Evolutionary conservation across 805 yeast species (phyloP).

Genomic region (Lipomyces orientalis): DNA sequence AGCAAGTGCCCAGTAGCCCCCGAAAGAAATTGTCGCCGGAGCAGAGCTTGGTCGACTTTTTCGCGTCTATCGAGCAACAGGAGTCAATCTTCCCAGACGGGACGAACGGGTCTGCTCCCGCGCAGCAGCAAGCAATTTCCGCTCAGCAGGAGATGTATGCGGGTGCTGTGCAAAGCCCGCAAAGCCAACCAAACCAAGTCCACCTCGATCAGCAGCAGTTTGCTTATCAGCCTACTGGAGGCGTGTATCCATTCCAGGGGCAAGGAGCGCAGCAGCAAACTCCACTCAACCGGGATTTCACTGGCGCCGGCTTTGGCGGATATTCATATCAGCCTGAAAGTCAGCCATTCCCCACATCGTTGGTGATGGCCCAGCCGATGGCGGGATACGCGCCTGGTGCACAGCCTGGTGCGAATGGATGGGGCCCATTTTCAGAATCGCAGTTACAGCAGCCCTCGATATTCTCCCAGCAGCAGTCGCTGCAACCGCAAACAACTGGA

Average conservation of each 20-base stretch:
- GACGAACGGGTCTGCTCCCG: constrained; percentile 12
- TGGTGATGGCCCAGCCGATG: constrained; percentile 37
- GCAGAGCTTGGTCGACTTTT: constrained; percentile 32
- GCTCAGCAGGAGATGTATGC: constrained; percentile 26
- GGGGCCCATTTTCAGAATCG: constrained; percentile 65
- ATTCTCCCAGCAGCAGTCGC: constrained; percentile 15
- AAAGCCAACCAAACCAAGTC: background rate
- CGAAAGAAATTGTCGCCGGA: constrained; percentile 22
- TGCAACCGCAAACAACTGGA: constrained; percentile 29
- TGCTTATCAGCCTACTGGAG: constrained; percentile 22
- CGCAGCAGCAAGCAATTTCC: constrained; percentile 23
- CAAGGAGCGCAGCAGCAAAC: constrained; percentile 9
- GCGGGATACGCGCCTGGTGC: constrained; percentile 36
- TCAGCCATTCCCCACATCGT: constrained; percentile 22
- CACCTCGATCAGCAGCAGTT: constrained; percentile 36
- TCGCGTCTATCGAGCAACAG: constrained; percentile 35
- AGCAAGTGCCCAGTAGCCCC: background rate
- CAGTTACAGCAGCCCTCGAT: constrained; percentile 41
- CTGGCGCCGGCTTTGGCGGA: constrained; percentile 42
- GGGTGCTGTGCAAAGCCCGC: constrained; percentile 5
- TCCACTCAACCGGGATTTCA: constrained; percentile 31
- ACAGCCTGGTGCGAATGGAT: constrained; percentile 48
- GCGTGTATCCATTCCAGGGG: background rate
- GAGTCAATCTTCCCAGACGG: constrained; percentile 40
- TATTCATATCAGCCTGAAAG: constrained; percentile 35